Evolutionary conservation across 805 yeast species (phyloP), one percentile per base, ranked within the genome.

Genomic region (Candida succiphila): DNA sequence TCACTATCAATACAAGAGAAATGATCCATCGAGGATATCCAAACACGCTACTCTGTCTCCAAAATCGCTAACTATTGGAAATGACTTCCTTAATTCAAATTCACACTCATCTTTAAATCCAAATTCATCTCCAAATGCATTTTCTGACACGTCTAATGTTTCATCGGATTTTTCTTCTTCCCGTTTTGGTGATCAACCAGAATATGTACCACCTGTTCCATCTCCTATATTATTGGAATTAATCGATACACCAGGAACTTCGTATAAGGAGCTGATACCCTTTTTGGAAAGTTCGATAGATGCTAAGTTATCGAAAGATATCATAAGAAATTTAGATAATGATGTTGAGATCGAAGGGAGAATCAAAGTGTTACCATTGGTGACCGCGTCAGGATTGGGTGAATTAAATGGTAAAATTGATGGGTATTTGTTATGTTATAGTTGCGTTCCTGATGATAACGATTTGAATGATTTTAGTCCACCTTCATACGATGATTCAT

Each of bases 371-470:
- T 75, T 74, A 33, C 82, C 88, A 3, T 51, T 82, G 35, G 52
- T 82, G 10, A 83, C 78, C 3, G 89, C 86, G 5, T 75, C 85
- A 25, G 92, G 92, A 2, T 83, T 87, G 5, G 71, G 84, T 28
- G 89, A 80, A 38, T 54, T 82, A 43, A 80, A 82, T 48, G 88
- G 87, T 4, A 64, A 72, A 22, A 68, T 82, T n/a, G 80, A 79
- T 49, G 89, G 88, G 1, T 82, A 82, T 50, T 61, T 79, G 28
- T 63, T 79, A 25, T 75, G 78, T 30, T 82, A 80, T 51, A 69
- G 78, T 35, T 78, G 84, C 3, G 70, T 81, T 3, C 92, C 94
- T 1, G 58, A 53, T 30, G 64, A 71, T 7, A 29, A 37, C 1
- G 25, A 12, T 4, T 14, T 14, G 17, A 44, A 60, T 22, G 61